Evolutionary conservation across 305 asterid species (phyloP).

Genomic region (Solanum hybrid): DNA sequence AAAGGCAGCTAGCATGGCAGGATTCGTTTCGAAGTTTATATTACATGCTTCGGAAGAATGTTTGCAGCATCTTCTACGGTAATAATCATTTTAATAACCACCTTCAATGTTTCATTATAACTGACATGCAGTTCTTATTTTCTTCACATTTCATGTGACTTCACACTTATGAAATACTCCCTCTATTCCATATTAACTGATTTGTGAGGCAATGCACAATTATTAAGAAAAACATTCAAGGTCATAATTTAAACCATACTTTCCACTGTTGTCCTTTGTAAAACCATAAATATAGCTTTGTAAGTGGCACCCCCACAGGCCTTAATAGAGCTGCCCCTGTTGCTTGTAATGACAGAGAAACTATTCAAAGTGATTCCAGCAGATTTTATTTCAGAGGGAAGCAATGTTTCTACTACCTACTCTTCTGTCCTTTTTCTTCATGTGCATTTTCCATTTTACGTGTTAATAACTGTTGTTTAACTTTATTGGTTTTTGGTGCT

Average conservation of each 20-base stretch:
- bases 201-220: background rate
- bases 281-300: background rate
- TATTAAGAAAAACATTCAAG: background rate
- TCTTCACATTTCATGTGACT: background rate
- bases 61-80: conserved; percentile 82
- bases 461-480: background rate
- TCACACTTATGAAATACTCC: background rate
- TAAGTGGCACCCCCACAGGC: background rate
- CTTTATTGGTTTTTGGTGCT: background rate
- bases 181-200: background rate
- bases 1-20: conserved; percentile 81
- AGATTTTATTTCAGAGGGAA: background rate
- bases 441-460: background rate
- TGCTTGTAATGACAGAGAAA: background rate
- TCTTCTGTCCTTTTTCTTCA: background rate
- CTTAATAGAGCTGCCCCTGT: background rate
- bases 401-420: background rate
- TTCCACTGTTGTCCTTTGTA: background rate
- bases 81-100: conserved; percentile 9
- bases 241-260: background rate
- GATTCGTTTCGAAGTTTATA: conserved; percentile 85
- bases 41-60: conserved; percentile 74
- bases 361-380: background rate
- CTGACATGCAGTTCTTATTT: background rate
- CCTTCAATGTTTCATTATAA: background rate